Evolutionary conservation across 257 asterid genomes (phyloP).

Genomic region (Solanum boliviense): DNA sequence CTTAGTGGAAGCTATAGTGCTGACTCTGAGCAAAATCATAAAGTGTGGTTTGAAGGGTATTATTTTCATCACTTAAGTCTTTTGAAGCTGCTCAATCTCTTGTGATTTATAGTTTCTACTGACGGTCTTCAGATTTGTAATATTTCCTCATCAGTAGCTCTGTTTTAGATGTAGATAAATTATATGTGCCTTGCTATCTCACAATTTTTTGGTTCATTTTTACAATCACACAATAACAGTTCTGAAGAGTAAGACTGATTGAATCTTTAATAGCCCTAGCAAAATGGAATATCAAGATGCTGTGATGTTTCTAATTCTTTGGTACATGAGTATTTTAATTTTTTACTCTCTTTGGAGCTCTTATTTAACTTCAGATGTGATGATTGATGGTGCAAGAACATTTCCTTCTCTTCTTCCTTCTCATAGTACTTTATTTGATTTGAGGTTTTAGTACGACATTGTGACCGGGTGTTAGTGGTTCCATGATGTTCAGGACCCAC

Average conservation of each 20-base stretch:
- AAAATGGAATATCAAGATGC: neutral
- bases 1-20: neutral
- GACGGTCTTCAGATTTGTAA: neutral
- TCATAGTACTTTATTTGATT: neutral
- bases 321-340: neutral
- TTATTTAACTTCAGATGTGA: neutral
- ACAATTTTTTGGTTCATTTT: neutral
- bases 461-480: neutral
- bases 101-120: neutral
- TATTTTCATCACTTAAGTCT: neutral
- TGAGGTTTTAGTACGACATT: neutral
- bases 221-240: neutral
- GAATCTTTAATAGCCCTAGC: neutral
- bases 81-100: neutral
- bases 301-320: neutral
- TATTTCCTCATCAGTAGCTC: neutral
- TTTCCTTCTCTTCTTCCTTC: neutral
- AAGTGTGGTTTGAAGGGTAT: neutral
- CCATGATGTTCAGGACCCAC: constrained; percentile 50
- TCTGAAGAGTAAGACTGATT: neutral
- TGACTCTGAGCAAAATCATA: neutral
- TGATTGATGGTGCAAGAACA: neutral
- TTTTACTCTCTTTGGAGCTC: neutral
- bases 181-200: neutral
- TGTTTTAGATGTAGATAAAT: neutral